Percentiles rank a stretch among this genome's conserved stretches.
Conservation (phyloP, 306 rosid genomes). For the Quercus parvula region DNA sequence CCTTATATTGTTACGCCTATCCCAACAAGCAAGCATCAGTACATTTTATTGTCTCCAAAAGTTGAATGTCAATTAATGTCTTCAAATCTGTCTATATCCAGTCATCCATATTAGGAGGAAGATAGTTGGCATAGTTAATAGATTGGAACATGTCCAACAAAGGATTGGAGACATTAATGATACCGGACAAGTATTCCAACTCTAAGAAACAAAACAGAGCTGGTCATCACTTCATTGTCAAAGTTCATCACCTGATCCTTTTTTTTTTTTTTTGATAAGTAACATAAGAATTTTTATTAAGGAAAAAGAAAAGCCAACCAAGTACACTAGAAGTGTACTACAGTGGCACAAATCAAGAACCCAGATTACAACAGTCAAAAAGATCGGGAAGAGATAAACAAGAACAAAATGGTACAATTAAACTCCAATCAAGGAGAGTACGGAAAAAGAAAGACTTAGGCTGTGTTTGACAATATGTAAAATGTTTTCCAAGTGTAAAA, state of each 20-base stretch:
- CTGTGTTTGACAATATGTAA: too few relatives aligned
- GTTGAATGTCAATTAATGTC: not conserved
- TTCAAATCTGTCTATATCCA: not conserved
- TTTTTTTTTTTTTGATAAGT: too few relatives aligned
- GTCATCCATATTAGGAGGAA: not conserved
- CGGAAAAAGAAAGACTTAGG: too few relatives aligned
- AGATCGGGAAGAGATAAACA: too few relatives aligned
- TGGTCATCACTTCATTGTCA: not conserved
- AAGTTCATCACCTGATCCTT: not conserved
- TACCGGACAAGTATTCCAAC: not conserved
- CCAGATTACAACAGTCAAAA: too few relatives aligned
- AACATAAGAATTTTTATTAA: too few relatives aligned
- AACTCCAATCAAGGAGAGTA: too few relatives aligned
- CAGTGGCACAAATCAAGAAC: too few relatives aligned
- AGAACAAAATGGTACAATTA: too few relatives aligned
- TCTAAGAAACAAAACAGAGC: not conserved
- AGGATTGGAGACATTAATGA: not conserved
- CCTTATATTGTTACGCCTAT: not conserved
- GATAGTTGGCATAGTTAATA: not conserved
- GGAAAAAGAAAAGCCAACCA: too few relatives aligned
- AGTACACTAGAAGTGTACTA: too few relatives aligned
- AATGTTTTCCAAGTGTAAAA: too few relatives aligned
- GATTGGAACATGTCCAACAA: not conserved
- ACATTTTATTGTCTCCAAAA: not conserved
- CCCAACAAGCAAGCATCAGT: not conserved